phyloP scores from a whole-genome alignment of 1,284 basidiomycete species.

The Cystobasidium pallidum region DNA sequence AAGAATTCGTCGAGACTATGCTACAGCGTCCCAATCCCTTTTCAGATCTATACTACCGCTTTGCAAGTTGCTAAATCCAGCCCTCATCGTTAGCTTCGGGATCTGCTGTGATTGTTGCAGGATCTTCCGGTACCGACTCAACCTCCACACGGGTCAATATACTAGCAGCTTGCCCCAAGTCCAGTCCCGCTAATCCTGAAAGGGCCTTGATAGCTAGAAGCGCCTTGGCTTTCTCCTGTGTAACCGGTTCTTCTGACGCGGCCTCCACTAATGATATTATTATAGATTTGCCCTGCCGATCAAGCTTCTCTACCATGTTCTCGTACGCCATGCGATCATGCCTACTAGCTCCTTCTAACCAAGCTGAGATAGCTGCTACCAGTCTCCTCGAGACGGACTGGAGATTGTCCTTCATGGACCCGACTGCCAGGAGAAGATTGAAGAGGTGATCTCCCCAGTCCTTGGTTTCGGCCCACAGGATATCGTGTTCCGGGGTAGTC shows the following conservation, averaged over 20 bases:
- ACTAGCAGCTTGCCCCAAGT: not conserved
- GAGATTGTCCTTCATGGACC: not conserved
- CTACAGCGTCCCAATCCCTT: not conserved
- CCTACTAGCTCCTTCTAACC: slow-evolving; percentile 28
- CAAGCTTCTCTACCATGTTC: slow-evolving; percentile 2
- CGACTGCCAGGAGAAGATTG: not conserved
- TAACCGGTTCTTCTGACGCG: slow-evolving; percentile 22
- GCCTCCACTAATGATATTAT: not conserved
- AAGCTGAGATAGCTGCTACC: slow-evolving; percentile 18
- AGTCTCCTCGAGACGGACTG: slow-evolving; percentile 6
- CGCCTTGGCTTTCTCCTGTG: slow-evolving; percentile 23
- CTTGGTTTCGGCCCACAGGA: slow-evolving; percentile 37
- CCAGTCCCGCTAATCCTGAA: not conserved
- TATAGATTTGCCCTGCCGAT: not conserved
- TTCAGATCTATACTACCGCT: not conserved
- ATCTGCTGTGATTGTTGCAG: not conserved
- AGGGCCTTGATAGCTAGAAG: slow-evolving; percentile 17
- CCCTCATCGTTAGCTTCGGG: slow-evolving; percentile 14
- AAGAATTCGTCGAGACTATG: too few species aligned
- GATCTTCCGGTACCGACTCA: slow-evolving; percentile 6
- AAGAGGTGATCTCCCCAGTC: slow-evolving; percentile 31
- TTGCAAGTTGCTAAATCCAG: slow-evolving; percentile 6
- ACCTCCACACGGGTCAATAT: slow-evolving; percentile 8
- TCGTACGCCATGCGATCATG: slow-evolving; percentile 17
- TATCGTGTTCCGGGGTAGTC: slow-evolving; percentile 42